phyloP scores from a whole-genome alignment of 2,329 filamentous ascomycete genomes.

The Colletotrichum brevisporum region DNA sequence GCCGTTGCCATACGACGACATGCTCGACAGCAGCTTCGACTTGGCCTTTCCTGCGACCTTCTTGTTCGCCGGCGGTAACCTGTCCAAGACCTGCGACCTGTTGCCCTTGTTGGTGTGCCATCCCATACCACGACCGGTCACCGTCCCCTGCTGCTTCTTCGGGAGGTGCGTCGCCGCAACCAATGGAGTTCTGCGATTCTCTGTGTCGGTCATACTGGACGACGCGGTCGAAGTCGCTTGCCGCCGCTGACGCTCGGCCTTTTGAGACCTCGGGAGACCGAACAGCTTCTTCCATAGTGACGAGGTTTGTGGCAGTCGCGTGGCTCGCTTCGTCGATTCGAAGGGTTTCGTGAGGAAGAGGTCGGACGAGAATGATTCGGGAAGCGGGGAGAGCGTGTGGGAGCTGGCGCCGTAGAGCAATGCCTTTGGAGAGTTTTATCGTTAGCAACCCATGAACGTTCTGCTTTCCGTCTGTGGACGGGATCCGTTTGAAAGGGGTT shows the following conservation, averaged over 20 bases:
- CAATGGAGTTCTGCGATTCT: constrained; percentile 60
- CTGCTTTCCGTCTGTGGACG: neutral
- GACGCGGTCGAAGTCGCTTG: constrained; percentile 53
- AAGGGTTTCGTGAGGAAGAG: constrained; percentile 69
- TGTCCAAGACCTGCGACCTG: constrained; percentile 51
- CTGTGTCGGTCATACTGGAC: constrained; percentile 64
- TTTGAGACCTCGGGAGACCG: constrained; percentile 45
- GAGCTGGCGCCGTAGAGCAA: constrained; percentile 68
- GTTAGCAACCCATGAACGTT: constrained; percentile 14
- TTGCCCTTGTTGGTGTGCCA: constrained; percentile 48
- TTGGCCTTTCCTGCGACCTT: constrained; percentile 56
- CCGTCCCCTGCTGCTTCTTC: constrained; percentile 49
- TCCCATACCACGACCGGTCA: constrained; percentile 47
- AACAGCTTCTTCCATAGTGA: constrained; percentile 61
- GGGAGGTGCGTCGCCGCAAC: constrained; percentile 60
- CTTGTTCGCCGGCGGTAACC: constrained; percentile 50
- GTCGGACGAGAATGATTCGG: constrained; percentile 66
- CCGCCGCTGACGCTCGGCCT: too few species aligned
- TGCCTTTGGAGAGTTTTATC: constrained; percentile 54
- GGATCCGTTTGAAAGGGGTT: constrained; percentile 1
- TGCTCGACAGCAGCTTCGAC: constrained; percentile 57
- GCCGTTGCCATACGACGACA: constrained; percentile 51
- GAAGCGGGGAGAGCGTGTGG: constrained; percentile 60
- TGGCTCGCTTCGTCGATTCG: constrained; percentile 60
- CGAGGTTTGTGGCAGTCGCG: constrained; percentile 65